A percentile compares a stretch with the other conserved stretches of the same genome.
These are phyloP conservation scores for Acephala macrosclerotiorum DNA, from an alignment of 2,329 filamentous ascomycete genomes.

Conservation along the genomic window DNA sequence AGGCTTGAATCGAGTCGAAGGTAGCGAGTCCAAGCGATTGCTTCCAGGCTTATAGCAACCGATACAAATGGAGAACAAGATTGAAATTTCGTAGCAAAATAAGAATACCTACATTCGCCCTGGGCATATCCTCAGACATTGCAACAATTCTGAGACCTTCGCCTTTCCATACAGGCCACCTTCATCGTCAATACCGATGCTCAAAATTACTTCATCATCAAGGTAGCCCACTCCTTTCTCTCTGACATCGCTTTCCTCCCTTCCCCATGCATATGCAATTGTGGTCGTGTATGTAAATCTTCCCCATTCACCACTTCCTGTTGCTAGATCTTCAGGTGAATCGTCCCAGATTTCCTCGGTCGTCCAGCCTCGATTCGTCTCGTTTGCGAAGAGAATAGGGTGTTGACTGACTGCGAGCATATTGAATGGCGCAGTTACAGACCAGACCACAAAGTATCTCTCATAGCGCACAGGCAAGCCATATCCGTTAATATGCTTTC, in stretches of 20 bases:
- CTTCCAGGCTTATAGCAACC: neutral
- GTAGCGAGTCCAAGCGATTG: neutral
- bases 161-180: conserved; percentile 45
- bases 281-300: conserved; percentile 50
- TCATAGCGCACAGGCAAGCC: conserved; percentile 48
- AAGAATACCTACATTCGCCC: conserved; percentile 46
- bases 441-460: conserved; percentile 48
- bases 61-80: neutral
- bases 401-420: conserved; percentile 46
- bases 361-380: conserved; percentile 47
- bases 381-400: conserved; percentile 47
- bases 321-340: conserved; percentile 27
- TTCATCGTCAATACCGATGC: conserved; percentile 48
- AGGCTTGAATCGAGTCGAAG: neutral
- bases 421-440: conserved; percentile 45
- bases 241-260: conserved; percentile 42
- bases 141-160: conserved; percentile 43
- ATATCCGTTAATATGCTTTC: conserved; percentile 46
- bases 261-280: conserved; percentile 47
- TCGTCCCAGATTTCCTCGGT: conserved; percentile 46
- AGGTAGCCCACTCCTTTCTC: conserved; percentile 47
- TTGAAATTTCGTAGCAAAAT: neutral
- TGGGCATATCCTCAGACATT: conserved; percentile 55
- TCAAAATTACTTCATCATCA: conserved; percentile 49
- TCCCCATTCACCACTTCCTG: conserved; percentile 37